Base-by-base conservation (phyloP, 2,329 filamentous ascomycete species). In the Xylaria sp. region DNA sequence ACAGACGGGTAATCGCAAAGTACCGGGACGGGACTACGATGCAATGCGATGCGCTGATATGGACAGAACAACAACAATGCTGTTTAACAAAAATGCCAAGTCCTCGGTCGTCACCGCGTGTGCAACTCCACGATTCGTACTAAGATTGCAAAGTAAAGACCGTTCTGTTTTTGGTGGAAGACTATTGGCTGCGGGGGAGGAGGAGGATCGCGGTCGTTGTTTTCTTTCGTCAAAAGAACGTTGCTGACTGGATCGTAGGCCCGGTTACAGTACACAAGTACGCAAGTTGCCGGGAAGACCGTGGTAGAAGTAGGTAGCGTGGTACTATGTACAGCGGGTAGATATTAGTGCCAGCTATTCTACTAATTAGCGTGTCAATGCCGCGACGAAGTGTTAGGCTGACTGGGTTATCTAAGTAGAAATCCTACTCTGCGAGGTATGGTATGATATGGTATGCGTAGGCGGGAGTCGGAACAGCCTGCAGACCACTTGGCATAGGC, bases 121-220 rank as follows among this genome's bases (percentile, higher is more conserved):
- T 39, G 66, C 61, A 50, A 50, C 52, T 63, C 13, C 68, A 60
- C 70, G 46, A 71, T 55, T 67, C 70, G 68, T 60, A 25, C 39
- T 28, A 50, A 23, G 23, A 36, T n/a, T 43, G 41, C n/a, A 15
- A 43, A 59, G n/a, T 59, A 25, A 50, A 53, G 41, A 57, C 55
- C 13, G 43, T 45, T 23, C n/a, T 60, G 56, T 60, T 20, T 20
- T 56, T 50, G 52, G 30, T 20, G 64, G n/a, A 36, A 34, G 60
- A 41, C 48, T 36, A 65, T 67, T 72, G 61, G 68, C 36, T 65
- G 63, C 23, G 50, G 53, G 65, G 57, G 43, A 30, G 6, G 23
- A 46, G 25, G 50, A 70, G 56, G 45, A 55, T 60, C 64, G 55
- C 60, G 58, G 43, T 34, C 25, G 57, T 63, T 57, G 67, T 66